Conservation (phyloP, 2,329 filamentous ascomycete species). For the Talaromyces sp. region DNA sequence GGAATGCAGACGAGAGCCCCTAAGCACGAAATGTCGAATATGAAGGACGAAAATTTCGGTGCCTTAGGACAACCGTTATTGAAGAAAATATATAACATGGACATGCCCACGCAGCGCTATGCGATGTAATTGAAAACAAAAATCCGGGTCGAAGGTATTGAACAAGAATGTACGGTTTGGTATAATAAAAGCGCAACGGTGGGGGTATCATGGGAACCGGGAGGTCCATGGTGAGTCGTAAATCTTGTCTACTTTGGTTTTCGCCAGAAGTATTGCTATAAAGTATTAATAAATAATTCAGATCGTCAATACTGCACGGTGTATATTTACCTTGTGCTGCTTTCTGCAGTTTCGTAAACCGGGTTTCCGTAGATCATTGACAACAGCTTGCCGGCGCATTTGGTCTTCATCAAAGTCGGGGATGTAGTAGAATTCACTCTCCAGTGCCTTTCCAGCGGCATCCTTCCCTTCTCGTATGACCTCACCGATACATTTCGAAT, state of each 20-base stretch:
- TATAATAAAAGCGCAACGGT: neutral
- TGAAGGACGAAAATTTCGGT: no score
- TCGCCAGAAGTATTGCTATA: constrained; percentile 68
- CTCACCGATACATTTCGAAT: constrained; percentile 75
- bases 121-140: constrained; percentile 19
- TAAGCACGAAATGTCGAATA: no score
- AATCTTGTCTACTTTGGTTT: constrained; percentile 48
- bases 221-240: constrained; percentile 14
- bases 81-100: constrained; percentile 11
- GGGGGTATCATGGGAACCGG: neutral
- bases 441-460: constrained; percentile 84
- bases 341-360: constrained; percentile 86
- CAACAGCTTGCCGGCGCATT: constrained; percentile 73
- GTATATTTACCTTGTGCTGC: constrained; percentile 79
- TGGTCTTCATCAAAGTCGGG: constrained; percentile 80
- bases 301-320: constrained; percentile 18
- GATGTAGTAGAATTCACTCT: constrained; percentile 97
- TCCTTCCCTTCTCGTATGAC: constrained; percentile 91
- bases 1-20: no score
- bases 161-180: constrained; percentile 10
- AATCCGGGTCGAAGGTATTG: constrained; percentile 7
- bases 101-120: constrained; percentile 42
- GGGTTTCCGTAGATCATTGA: constrained; percentile 80
- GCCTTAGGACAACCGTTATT: neutral
- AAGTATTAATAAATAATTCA: neutral